phyloP scores from a whole-genome alignment of 371 early-diverging fungal species.

The Mucor piriformis region DNA sequence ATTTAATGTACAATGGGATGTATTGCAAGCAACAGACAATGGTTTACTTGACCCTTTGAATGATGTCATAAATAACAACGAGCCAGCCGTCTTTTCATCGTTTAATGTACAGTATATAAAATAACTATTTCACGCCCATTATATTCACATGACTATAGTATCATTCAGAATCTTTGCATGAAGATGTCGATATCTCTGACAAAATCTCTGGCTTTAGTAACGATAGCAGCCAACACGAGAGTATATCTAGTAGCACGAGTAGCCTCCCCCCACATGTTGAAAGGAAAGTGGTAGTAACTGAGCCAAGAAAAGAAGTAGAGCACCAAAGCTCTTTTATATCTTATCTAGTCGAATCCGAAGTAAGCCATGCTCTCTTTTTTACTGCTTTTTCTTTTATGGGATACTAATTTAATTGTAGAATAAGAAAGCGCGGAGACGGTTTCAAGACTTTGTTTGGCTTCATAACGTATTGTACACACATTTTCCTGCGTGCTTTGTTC shows the following conservation, averaged over 20 bases:
- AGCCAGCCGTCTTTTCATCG: constrained; percentile 18
- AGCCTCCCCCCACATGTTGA: background rate
- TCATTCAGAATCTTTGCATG: constrained; percentile 12
- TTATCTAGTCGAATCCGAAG: constrained; percentile 81
- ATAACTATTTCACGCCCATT: too few relatives aligned
- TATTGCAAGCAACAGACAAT: constrained; percentile 4
- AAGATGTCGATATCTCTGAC: constrained; percentile 28
- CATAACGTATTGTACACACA: constrained; percentile 72
- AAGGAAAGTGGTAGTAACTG: constrained; percentile 31
- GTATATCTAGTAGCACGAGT: constrained; percentile 8
- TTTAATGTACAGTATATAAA: constrained; percentile 8
- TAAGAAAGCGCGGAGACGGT: constrained; percentile 76
- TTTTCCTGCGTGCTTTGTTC: constrained; percentile 83
- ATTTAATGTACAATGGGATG: constrained; percentile 43
- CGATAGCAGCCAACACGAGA: background rate
- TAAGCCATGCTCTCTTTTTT: constrained; percentile 12
- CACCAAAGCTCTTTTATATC: constrained; percentile 83
- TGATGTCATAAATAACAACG: constrained; percentile 2
- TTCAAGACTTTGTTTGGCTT: constrained; percentile 94
- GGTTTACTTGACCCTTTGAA: constrained; percentile 15
- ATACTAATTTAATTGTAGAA: constrained; percentile 4
- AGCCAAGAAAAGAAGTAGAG: constrained; percentile 89
- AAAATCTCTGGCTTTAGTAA: constrained; percentile 3
- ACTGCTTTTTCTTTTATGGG: background rate
- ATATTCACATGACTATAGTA: constrained; percentile 5